phyloP scores from a whole-genome alignment of 345 rosid species.

The Kandelia obovata region DNA sequence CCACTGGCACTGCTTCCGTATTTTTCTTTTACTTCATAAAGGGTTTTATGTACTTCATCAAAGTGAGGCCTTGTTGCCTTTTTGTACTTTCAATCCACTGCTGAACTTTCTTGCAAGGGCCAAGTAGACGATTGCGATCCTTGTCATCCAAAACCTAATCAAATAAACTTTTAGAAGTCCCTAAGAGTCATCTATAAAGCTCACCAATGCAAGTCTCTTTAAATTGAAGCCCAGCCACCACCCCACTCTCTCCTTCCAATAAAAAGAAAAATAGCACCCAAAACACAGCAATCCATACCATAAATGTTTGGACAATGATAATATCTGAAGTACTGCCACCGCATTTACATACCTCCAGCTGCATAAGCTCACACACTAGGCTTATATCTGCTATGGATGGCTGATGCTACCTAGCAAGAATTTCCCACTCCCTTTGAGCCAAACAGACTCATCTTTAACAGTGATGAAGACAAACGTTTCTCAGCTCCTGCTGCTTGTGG shows the following conservation, averaged over 20 bases:
- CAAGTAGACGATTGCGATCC: constrained; percentile 48
- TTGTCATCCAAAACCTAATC: constrained; percentile 61
- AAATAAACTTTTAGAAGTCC: background rate
- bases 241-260: background rate
- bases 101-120: constrained; percentile 61
- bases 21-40: constrained; percentile 42
- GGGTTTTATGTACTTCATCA: constrained; percentile 57
- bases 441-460: constrained; percentile 59
- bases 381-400: constrained; percentile 84
- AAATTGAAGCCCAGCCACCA: too few species aligned
- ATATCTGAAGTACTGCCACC: background rate
- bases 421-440: constrained; percentile 68
- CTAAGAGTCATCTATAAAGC: too few species aligned
- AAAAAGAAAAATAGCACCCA: background rate
- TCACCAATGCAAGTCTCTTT: too few species aligned
- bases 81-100: constrained; percentile 73
- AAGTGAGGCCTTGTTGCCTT: constrained; percentile 67
- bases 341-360: constrained; percentile 52
- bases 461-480: constrained; percentile 49
- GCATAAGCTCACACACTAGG: constrained; percentile 80
- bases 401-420: constrained; percentile 69
- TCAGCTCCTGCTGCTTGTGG: constrained; percentile 64
- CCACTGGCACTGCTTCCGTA: constrained; percentile 27
- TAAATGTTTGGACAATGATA: too few species aligned
- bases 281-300: too few species aligned